These are phyloP conservation scores for Panaeolus papilionaceus DNA, from an alignment of 768 basidiomycete genomes.

Conservation along the genomic window DNA sequence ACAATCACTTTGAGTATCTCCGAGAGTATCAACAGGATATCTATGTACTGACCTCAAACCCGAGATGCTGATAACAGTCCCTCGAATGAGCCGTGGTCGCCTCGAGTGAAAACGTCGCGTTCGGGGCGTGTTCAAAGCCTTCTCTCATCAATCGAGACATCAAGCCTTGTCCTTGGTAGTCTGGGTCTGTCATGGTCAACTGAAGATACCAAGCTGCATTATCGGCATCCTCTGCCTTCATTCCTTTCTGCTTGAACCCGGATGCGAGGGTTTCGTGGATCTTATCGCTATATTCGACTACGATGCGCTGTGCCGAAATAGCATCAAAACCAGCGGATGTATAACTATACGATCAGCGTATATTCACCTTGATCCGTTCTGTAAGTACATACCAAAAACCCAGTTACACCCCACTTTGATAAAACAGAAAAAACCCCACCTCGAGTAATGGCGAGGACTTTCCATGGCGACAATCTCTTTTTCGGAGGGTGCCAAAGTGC, in stretches of 20 bases:
- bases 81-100: constrained; percentile 30
- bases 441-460: constrained; percentile 26
- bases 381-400: constrained; percentile 27
- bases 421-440: constrained; percentile 28
- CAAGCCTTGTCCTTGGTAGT: constrained; percentile 34
- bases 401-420: constrained; percentile 27
- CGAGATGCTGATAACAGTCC: constrained; percentile 32
- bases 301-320: background rate
- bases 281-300: background rate
- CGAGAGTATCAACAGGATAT: background rate
- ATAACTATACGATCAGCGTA: too few species aligned
- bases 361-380: background rate
- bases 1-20: background rate
- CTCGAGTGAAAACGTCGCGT: constrained; percentile 29
- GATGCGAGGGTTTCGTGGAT: constrained; percentile 20
- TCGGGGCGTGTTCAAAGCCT: constrained; percentile 25
- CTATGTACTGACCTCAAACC: constrained; percentile 27
- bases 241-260: constrained; percentile 27
- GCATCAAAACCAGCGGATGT: background rate
- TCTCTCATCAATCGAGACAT: constrained; percentile 31
- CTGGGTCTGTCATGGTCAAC: constrained; percentile 33
- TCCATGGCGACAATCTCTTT: constrained; percentile 30
- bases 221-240: constrained; percentile 27
- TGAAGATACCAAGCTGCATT: constrained; percentile 36
- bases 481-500: constrained; percentile 36